These are phyloP conservation scores for Mercurialis annua DNA, from an alignment of 345 rosid species.

Conservation along the genomic window DNA sequence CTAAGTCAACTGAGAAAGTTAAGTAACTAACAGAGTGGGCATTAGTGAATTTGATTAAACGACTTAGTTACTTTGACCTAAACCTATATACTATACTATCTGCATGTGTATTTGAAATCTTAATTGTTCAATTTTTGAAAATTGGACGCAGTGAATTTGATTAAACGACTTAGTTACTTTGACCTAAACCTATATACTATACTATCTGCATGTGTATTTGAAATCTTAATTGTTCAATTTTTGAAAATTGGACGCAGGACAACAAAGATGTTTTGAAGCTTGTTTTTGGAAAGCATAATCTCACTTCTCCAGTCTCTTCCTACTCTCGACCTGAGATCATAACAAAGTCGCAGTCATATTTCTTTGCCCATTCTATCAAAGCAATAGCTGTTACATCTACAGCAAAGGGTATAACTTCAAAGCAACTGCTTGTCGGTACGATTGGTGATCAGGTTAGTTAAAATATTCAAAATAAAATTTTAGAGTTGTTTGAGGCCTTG, in stretches of 20 bases:
- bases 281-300: constrained; percentile 92
- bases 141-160: too few species aligned
- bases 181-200: too few species aligned
- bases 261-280: constrained; percentile 95
- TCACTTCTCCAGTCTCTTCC: constrained; percentile 71
- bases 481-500: background rate
- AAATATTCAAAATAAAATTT: constrained; percentile 12
- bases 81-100: too few species aligned
- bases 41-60: too few species aligned
- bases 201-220: background rate
- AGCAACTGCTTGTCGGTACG: constrained; percentile 98
- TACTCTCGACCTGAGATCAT: constrained; percentile 83
- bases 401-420: constrained; percentile 94
- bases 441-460: constrained; percentile 72
- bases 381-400: constrained; percentile 85
- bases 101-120: too few species aligned
- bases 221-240: constrained; percentile 12
- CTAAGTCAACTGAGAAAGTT: too few species aligned
- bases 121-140: too few species aligned
- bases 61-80: too few species aligned
- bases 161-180: too few species aligned
- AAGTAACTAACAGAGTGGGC: too few species aligned
- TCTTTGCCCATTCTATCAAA: constrained; percentile 84
- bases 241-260: constrained; percentile 54
- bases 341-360: constrained; percentile 94